phyloP scores from a whole-genome alignment of 345 rosid genomes.

The Psidium friedrichsthalianum region DNA sequence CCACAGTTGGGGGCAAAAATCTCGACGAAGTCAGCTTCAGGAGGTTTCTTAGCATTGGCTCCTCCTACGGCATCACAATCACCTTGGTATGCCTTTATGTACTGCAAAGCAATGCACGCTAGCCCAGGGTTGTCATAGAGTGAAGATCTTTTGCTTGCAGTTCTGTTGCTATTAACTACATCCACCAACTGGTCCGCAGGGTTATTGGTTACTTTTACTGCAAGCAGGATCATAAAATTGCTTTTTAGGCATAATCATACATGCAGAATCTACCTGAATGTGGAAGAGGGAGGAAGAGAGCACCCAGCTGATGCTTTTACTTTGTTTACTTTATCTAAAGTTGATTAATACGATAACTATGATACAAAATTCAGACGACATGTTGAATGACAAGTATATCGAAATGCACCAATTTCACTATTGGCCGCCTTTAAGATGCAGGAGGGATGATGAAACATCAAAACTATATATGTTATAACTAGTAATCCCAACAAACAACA shows the following conservation, averaged over 20 bases:
- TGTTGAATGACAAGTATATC: background rate
- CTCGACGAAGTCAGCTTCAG: conserved; percentile 38
- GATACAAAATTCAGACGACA: background rate
- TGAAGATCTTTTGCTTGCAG: conserved; percentile 34
- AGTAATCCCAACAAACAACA: background rate
- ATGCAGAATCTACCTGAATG: background rate
- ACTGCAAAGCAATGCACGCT: conserved; percentile 68
- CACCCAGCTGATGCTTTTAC: background rate
- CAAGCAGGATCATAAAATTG: conserved; percentile 1
- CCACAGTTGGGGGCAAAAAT: conserved; percentile 66
- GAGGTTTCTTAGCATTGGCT: conserved; percentile 49
- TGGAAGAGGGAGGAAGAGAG: background rate
- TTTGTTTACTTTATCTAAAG: background rate
- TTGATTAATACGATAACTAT: background rate
- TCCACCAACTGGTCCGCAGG: conserved; percentile 63
- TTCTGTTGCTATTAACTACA: conserved; percentile 39
- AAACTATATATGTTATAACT: background rate
- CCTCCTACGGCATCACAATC: conserved; percentile 52
- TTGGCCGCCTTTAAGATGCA: background rate
- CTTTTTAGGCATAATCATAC: background rate
- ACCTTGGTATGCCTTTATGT: conserved; percentile 62
- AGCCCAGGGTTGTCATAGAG: conserved; percentile 48
- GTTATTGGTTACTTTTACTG: conserved; percentile 39
- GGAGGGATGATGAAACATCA: background rate
- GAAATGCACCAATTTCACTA: background rate